Evolutionary conservation across 2,329 filamentous ascomycete genomes (phyloP).

Genomic region (Verticillium longisporum): DNA sequence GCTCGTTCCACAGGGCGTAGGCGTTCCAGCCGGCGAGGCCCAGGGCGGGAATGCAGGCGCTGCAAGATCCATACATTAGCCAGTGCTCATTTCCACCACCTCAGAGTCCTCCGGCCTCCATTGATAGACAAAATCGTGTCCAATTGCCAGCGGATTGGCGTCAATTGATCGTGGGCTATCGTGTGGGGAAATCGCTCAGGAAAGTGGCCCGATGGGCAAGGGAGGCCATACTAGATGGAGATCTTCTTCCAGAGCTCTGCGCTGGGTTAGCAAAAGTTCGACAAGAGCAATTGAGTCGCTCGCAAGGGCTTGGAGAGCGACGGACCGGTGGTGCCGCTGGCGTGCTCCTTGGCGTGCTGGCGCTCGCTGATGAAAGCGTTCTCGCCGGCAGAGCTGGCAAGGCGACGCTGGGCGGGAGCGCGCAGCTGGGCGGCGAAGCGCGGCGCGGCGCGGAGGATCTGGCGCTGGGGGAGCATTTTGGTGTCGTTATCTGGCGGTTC

Average conservation of each 20-base stretch:
- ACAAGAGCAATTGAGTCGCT: slow-evolving; percentile 2
- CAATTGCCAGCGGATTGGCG: not conserved
- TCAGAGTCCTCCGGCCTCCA: not conserved
- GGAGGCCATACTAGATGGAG: slow-evolving; percentile 75
- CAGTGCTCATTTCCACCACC: not conserved
- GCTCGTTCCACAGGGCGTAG: slow-evolving; percentile 86
- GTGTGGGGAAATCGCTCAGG: not conserved
- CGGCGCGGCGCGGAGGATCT: slow-evolving; percentile 54
- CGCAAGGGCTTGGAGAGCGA: slow-evolving; percentile 14
- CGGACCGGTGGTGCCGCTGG: slow-evolving; percentile 75
- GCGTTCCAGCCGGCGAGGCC: slow-evolving; percentile 72
- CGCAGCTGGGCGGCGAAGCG: slow-evolving; percentile 56
- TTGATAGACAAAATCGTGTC: not conserved
- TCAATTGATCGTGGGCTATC: not conserved
- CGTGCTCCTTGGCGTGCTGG: slow-evolving; percentile 84
- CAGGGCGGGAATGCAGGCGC: slow-evolving; percentile 68
- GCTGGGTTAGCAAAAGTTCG: slow-evolving; percentile 1
- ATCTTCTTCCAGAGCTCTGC: slow-evolving; percentile 93
- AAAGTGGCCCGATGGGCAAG: not conserved
- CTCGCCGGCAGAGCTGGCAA: slow-evolving; percentile 68
- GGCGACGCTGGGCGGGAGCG: slow-evolving; percentile 59
- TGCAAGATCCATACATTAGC: slow-evolving; percentile 30
- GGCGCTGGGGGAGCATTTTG: slow-evolving; percentile 60
- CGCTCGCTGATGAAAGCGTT: slow-evolving; percentile 94
- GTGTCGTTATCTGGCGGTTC: slow-evolving; percentile 1